Conservation (phyloP, 1,284 basidiomycete species). For the Ganoderma boninense region DNA sequence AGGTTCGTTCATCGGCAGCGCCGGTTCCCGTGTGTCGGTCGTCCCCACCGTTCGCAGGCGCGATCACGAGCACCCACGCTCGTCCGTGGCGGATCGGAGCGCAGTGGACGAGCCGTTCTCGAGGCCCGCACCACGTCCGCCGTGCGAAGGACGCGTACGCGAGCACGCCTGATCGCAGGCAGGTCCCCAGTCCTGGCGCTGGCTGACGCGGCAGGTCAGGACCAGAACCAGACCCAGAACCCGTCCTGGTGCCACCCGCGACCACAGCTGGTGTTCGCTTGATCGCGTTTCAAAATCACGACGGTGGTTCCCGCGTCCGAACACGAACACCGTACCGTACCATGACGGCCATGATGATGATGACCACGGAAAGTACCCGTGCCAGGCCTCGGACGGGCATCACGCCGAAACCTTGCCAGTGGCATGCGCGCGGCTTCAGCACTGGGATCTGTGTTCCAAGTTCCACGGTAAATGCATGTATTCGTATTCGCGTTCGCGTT, state of each 20-base stretch:
- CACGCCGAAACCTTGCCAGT: conserved; percentile 1
- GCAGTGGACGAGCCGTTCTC: not conserved
- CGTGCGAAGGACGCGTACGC: no score
- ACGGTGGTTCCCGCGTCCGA: conserved; percentile 6
- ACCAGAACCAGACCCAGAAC: no score
- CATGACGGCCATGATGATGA: no score
- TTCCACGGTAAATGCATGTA: conserved; percentile 11
- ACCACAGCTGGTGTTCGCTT: conserved; percentile 6
- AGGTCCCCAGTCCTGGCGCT: not conserved
- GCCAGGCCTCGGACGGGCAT: no score
- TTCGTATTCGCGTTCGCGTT: no score
- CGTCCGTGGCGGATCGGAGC: conserved; percentile 9
- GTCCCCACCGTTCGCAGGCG: conserved; percentile 3
- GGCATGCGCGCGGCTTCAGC: not conserved
- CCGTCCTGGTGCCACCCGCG: conserved; percentile 6
- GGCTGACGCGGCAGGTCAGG: not conserved
- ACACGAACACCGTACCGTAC: no score
- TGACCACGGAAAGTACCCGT: not conserved
- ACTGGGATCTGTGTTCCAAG: no score
- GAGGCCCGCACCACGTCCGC: not conserved
- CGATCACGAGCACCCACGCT: conserved; percentile 7
- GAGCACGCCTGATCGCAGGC: not conserved
- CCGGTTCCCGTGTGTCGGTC: not conserved
- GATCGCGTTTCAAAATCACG: conserved; percentile 25
- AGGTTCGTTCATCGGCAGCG: not conserved